These are phyloP conservation scores for Xylaria curta DNA, from an alignment of 495 filamentous ascomycete genomes.

Conservation along the genomic window DNA sequence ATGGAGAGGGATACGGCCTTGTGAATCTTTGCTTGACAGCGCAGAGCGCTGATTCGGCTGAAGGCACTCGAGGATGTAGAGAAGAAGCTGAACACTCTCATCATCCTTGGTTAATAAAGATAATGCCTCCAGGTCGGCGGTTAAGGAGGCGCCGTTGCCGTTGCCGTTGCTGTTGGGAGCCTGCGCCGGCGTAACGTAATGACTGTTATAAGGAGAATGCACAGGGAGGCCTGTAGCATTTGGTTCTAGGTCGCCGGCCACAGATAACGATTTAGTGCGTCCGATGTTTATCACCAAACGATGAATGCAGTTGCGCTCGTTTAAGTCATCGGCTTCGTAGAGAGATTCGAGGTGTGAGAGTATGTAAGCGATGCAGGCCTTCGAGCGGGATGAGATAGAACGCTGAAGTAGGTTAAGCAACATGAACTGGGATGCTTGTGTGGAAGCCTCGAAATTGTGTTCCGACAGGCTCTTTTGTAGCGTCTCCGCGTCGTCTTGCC, in stretches of 20 bases:
- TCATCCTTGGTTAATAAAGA: conserved; percentile 71
- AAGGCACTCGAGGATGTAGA: conserved; percentile 74
- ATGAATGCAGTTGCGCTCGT: conserved; percentile 91
- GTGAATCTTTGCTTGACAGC: conserved; percentile 71
- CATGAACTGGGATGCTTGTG: conserved; percentile 64
- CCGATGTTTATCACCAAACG: conserved; percentile 90
- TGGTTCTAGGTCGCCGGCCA: conserved; percentile 55
- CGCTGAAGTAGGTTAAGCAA: conserved; percentile 83
- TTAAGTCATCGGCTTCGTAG: conserved; percentile 89
- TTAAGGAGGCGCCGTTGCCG: conserved; percentile 44
- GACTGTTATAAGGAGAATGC: conserved; percentile 67
- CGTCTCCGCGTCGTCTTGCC: conserved; percentile 69
- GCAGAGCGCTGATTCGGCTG: conserved; percentile 71
- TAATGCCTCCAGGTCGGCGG: conserved; percentile 54
- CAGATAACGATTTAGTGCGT: conserved; percentile 69
- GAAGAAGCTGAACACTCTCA: conserved; percentile 74
- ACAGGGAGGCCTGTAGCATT: conserved; percentile 55
- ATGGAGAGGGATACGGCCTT: conserved; percentile 87
- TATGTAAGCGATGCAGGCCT: conserved; percentile 70
- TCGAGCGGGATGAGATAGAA: conserved; percentile 74
- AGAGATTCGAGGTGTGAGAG: conserved; percentile 70
- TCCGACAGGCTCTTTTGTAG: conserved; percentile 66
- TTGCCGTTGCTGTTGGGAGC: conserved; percentile 56
- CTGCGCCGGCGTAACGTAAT: conserved; percentile 67
- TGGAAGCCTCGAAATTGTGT: conserved; percentile 58